Conservation (phyloP, 176 grass and related monocot species). For the Raddia distichophylla region DNA sequence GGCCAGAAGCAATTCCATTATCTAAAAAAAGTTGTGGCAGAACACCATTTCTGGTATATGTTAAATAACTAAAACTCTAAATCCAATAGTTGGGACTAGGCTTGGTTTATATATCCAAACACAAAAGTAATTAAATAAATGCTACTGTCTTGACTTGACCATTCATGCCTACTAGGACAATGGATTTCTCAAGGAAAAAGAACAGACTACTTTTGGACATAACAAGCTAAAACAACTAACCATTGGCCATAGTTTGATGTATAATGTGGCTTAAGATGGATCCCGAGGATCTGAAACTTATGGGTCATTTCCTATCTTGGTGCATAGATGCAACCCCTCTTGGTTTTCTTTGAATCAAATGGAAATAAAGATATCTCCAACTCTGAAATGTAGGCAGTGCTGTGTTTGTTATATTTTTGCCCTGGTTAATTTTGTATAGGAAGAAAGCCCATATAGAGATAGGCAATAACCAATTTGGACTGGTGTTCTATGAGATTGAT, state of each 20-base stretch:
- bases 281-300: background rate
- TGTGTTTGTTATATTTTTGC: background rate
- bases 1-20: too few species aligned
- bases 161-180: background rate
- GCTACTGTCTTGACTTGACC: background rate
- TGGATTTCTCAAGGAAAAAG: background rate
- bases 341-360: conserved; percentile 8
- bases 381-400: background rate
- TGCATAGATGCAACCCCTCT: background rate
- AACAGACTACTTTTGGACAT: background rate
- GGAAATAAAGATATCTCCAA: background rate
- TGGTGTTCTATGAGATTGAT: background rate
- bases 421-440: background rate
- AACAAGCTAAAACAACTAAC: background rate
- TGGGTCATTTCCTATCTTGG: background rate
- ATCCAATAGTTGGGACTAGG: background rate
- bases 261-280: background rate
- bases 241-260: background rate
- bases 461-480: background rate
- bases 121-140: background rate
- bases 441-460: background rate
- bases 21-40: background rate
- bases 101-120: background rate
- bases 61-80: background rate
- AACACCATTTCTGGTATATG: background rate